Conservation (phyloP, 441 rosid species). For the Brassica hybrid region DNA sequence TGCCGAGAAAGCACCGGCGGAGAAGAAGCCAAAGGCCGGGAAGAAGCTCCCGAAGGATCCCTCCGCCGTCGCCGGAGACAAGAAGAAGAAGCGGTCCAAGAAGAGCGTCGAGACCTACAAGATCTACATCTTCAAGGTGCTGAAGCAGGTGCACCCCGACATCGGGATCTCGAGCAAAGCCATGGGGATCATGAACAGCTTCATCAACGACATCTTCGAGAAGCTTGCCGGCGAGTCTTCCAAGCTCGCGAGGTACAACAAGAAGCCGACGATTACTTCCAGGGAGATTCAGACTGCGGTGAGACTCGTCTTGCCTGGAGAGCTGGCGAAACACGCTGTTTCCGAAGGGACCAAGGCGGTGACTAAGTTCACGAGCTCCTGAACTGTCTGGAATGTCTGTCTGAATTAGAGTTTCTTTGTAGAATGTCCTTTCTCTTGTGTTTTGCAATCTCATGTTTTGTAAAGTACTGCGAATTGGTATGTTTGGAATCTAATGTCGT, state of each 20-base stretch:
- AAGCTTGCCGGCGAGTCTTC: conserved; percentile 38
- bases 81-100: conserved; percentile 43
- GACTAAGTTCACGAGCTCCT: too few species aligned
- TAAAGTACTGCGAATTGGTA: too few species aligned
- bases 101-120: conserved; percentile 46
- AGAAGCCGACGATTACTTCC: conserved; percentile 40
- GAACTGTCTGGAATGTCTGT: too few species aligned
- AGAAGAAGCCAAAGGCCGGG: background rate
- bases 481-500: too few species aligned
- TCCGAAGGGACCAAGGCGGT: too few species aligned
- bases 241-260: conserved; percentile 43
- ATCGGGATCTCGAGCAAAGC: background rate
- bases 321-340: too few species aligned
- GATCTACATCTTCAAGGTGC: conserved; percentile 29
- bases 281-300: conserved; percentile 25
- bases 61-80: conserved; percentile 33
- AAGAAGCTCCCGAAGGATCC: conserved; percentile 31
- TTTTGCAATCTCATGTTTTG: too few species aligned
- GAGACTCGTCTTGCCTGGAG: background rate
- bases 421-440: too few species aligned
- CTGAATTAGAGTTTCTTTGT: too few species aligned
- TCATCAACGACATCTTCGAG: conserved; percentile 29
- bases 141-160: background rate
- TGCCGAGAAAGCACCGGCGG: background rate
- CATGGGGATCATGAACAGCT: conserved; percentile 29